Evolutionary conservation across 805 yeast species (phyloP).

Genomic region (Barnettozyma populi): DNA sequence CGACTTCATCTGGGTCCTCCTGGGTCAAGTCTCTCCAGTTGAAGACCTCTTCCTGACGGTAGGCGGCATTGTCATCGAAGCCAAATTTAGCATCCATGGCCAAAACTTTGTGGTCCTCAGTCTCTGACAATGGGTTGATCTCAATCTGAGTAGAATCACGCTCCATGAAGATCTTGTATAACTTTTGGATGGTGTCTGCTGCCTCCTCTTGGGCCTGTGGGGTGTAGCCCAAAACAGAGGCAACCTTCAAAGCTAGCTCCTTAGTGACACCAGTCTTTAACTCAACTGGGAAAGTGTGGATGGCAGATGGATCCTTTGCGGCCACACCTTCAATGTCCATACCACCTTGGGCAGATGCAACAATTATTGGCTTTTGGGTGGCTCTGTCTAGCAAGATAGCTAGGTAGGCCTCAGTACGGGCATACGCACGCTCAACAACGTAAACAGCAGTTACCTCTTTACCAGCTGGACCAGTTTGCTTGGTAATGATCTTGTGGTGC

Average conservation of each 20-base stretch:
- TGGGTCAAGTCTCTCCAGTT: conserved; percentile 96
- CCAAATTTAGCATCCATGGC: conserved; percentile 99
- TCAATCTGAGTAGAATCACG: conserved; percentile 97
- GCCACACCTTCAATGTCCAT: conserved; percentile 99
- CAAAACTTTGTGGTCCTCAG: conserved; percentile 80
- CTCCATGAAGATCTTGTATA: conserved; percentile 85
- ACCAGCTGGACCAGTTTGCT: conserved; percentile 97
- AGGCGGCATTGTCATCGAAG: conserved; percentile 93
- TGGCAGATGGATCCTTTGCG: conserved; percentile 81
- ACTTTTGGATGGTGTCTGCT: conserved; percentile 77
- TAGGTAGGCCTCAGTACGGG: conserved; percentile 90
- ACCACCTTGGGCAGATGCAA: conserved; percentile 98
- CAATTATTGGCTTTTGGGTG: conserved; percentile 84
- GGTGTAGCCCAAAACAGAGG: conserved; percentile 78
- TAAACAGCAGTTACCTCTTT: conserved; percentile 95
- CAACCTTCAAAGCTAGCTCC: conserved; percentile 68
- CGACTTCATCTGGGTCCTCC: conserved; percentile 96
- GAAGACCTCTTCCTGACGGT: conserved; percentile 92
- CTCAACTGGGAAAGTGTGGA: conserved; percentile 79
- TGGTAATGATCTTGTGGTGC: conserved; percentile 89
- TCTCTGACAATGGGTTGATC: conserved; percentile 96
- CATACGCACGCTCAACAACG: conserved; percentile 91
- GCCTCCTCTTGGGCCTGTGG: conserved; percentile 75
- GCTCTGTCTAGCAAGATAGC: conserved; percentile 94
- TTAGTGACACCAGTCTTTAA: conserved; percentile 77